These are phyloP conservation scores for Zalaria obscura DNA, from an alignment of 2,329 filamentous ascomycete genomes.

Conservation along the genomic window DNA sequence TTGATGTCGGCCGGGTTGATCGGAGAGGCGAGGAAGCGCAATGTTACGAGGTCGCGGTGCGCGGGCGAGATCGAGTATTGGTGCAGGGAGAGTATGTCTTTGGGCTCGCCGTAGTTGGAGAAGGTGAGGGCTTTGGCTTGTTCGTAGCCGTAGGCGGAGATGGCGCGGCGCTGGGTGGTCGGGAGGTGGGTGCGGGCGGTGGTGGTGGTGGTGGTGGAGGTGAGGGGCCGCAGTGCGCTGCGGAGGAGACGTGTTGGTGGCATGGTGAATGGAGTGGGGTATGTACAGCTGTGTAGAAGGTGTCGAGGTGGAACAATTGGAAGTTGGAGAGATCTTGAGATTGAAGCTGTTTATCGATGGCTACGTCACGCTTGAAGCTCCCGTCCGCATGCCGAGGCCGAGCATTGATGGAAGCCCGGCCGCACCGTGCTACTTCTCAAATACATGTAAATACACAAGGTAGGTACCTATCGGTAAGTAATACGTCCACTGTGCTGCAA, in stretches of 20 bases:
- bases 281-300: too few species aligned
- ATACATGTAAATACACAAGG: too few species aligned
- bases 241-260: neutral
- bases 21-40: slow-evolving; percentile 78
- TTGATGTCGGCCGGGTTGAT: slow-evolving; percentile 98
- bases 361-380: too few species aligned
- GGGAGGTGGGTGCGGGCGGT: neutral
- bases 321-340: too few species aligned
- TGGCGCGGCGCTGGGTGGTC: slow-evolving; percentile 18
- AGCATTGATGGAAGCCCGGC: too few species aligned
- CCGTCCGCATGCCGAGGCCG: too few species aligned
- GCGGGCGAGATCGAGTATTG: slow-evolving; percentile 63
- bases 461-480: too few species aligned
- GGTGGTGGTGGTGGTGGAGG: neutral
- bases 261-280: neutral
- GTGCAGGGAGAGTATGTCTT: slow-evolving; percentile 56
- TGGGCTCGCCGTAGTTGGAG: slow-evolving; percentile 59
- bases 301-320: too few species aligned
- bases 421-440: too few species aligned
- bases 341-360: too few species aligned
- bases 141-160: slow-evolving; percentile 61
- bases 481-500: too few species aligned
- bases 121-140: slow-evolving; percentile 74
- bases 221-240: neutral
- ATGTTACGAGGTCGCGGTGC: slow-evolving; percentile 55